phyloP scores from a whole-genome alignment of 2,329 filamentous ascomycete species.

The Dothideomycetidae sp. region DNA sequence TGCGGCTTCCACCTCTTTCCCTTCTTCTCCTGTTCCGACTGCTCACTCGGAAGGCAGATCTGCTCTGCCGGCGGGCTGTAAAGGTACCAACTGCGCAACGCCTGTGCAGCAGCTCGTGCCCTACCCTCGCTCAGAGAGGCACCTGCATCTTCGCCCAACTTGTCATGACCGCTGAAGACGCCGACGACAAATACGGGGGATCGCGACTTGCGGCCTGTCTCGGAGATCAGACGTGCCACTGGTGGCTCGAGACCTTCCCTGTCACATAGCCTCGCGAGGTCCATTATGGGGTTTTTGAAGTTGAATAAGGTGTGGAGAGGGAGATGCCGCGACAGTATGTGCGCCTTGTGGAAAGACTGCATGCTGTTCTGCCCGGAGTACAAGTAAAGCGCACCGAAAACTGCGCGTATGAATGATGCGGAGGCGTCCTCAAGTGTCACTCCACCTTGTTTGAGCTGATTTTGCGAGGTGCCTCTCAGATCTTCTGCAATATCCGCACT shows the following conservation, averaged over 20 bases:
- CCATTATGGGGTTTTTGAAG: constrained; percentile 71
- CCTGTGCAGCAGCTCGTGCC: constrained; percentile 64
- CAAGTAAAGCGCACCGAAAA: constrained; percentile 73
- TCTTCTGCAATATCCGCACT: constrained; percentile 1
- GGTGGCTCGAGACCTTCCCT: constrained; percentile 81
- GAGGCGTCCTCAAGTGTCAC: constrained; percentile 46
- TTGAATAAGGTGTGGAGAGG: constrained; percentile 59
- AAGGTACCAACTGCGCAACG: constrained; percentile 89
- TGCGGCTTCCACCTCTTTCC: constrained; percentile 38
- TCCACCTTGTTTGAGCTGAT: not conserved
- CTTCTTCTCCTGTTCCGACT: constrained; percentile 15
- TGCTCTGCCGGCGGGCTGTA: constrained; percentile 58
- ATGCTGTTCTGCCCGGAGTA: constrained; percentile 67
- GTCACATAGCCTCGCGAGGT: constrained; percentile 69
- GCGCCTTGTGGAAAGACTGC: constrained; percentile 68
- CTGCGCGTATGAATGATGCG: constrained; percentile 64
- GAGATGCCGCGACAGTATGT: constrained; percentile 47
- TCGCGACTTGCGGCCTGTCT: constrained; percentile 74
- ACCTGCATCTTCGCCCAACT: constrained; percentile 81
- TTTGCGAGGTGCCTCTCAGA: constrained; percentile 10
- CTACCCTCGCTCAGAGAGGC: constrained; percentile 64
- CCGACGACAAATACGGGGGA: constrained; percentile 88
- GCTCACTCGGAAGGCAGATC: constrained; percentile 38
- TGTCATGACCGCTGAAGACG: constrained; percentile 81
- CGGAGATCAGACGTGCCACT: constrained; percentile 72